Evolutionary conservation across 2,329 filamentous ascomycete species (phyloP), one percentile per base, ranked within the genome.

Genomic region (Claviceps sp.): DNA sequence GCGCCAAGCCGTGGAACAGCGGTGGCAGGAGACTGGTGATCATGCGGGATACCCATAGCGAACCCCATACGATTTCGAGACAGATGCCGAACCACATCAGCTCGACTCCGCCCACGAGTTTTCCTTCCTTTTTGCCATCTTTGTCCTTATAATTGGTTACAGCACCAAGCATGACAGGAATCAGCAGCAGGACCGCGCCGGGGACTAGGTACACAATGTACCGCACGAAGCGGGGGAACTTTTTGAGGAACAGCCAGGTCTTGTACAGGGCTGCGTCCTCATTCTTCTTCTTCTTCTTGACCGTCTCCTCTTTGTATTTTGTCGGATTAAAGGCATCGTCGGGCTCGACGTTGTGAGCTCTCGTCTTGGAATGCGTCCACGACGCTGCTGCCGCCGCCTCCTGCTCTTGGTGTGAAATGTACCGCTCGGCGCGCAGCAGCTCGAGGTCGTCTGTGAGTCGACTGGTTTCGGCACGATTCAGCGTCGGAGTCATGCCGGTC

Each of bases 1-100:
- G 87, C 5, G 88, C 82, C 16, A 86, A 37, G 8, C 68, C 60
- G 41, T 70, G 67, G 53, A 79, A 70, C 5, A 71, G 52, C 26
- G 63, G 66, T 0, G 77, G 77, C 57, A 80, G 66, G 38, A 77
- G 62, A 26, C 73, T 72, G 3, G 74, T 77, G 43, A 74, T 58
- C 62, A 80, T 77, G 13, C 77, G 72, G 1, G 75, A 85, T 20
- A 85, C 84, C 91, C 91, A 97, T 0, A 96, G 74, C 0, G 88
- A 88, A 56, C 91, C 75, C 91, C 91, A 97, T 26, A 96, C 77
- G 43, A 95, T 88, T 66, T 95, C 87, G 18, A 96, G 76, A 91
- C 91, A 97, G 56, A 96, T 88, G 34, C 86, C 86, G 63, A 97
- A 96, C 91, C 91, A 97, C 54, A 88, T 72, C 45, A 96, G 71